phyloP scores from a whole-genome alignment of 2,329 filamentous ascomycete species.

The Boeremia exigua region DNA sequence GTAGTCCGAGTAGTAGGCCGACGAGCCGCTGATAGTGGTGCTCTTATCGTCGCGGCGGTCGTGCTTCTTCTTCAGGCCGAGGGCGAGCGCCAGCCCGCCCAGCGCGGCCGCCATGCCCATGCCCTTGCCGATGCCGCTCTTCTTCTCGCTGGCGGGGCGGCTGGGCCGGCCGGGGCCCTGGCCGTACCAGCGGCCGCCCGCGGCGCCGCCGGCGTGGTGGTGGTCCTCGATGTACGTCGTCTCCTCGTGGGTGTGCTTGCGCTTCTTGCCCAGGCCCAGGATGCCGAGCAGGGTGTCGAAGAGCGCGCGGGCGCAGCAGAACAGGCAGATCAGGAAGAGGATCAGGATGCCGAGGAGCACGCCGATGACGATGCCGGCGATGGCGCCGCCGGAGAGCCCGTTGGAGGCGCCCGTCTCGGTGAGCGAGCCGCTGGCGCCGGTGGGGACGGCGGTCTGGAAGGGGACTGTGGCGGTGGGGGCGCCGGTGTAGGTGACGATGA shows the following conservation, averaged over 20 bases:
- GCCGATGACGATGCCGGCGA: conserved; percentile 82
- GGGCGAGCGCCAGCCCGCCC: conserved; percentile 51
- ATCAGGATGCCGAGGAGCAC: conserved; percentile 70
- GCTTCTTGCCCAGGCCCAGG: conserved; percentile 64
- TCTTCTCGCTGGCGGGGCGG: conserved; percentile 43
- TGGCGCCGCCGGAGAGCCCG: conserved; percentile 71
- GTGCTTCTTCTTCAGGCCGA: conserved; percentile 54
- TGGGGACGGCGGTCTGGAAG: conserved; percentile 61
- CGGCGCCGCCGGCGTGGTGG: conserved; percentile 65
- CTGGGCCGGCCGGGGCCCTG: conserved; percentile 44
- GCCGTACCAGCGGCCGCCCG: conserved; percentile 59
- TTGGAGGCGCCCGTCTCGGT: conserved; percentile 36
- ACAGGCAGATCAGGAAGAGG: conserved; percentile 75
- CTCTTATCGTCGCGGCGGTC: conserved; percentile 53
- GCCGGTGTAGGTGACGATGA: conserved; percentile 55
- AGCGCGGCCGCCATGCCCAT: conserved; percentile 52
- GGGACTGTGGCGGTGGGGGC: conserved; percentile 56
- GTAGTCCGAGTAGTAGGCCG: conserved; percentile 54
- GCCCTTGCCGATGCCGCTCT: conserved; percentile 42
- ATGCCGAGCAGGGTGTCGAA: conserved; percentile 66
- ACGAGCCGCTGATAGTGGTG: conserved; percentile 47
- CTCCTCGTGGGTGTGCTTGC: conserved; percentile 58
- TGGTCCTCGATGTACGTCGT: conserved; percentile 70
- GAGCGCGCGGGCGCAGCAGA: conserved; percentile 63
- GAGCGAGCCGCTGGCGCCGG: conserved; percentile 54